Percentiles rank a stretch among this genome's conserved stretches.
Conservation (phyloP, 2,329 filamentous ascomycete genomes). For the Penicillium griseofulvum region DNA sequence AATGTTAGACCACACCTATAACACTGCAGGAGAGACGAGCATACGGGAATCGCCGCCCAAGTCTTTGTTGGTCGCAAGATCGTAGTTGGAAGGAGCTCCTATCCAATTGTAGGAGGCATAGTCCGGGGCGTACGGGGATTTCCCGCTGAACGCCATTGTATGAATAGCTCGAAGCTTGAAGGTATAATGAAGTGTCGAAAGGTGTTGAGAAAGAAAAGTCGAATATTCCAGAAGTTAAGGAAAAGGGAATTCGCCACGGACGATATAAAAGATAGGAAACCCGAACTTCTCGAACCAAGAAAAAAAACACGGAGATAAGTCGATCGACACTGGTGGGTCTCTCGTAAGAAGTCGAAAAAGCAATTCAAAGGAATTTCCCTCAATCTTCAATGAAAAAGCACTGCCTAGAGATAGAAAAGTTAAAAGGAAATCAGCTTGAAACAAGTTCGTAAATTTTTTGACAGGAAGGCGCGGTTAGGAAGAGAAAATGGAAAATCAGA, state of each 20-base stretch:
- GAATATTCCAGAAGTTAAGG: background rate
- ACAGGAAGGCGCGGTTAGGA: slow-evolving; percentile 16
- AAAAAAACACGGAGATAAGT: slow-evolving; percentile 14
- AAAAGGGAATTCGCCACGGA: slow-evolving; percentile 22
- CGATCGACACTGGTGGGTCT: slow-evolving; percentile 21
- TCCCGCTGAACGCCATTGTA: slow-evolving; percentile 32
- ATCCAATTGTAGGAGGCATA: slow-evolving; percentile 53
- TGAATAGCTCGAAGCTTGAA: background rate
- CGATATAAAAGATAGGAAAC: slow-evolving; percentile 26
- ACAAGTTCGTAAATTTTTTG: background rate
- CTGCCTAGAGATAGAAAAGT: background rate
- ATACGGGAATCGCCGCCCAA: slow-evolving; percentile 76
- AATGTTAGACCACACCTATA: slow-evolving; percentile 2
- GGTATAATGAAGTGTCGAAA: too few relatives aligned
- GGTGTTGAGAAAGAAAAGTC: background rate
- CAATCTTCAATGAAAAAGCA: background rate
- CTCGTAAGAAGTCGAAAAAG: background rate
- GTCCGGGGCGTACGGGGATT: slow-evolving; percentile 37
- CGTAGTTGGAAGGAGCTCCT: slow-evolving; percentile 45
- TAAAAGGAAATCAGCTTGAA: background rate
- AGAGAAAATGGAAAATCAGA: slow-evolving; percentile 1
- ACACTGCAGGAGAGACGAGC: slow-evolving; percentile 36
- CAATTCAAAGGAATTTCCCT: slow-evolving; percentile 4
- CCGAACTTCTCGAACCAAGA: slow-evolving; percentile 6
- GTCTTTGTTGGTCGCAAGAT: slow-evolving; percentile 51